Evolutionary conservation across 257 asterid genomes (phyloP).

Genomic region (Eustoma russellianum): DNA sequence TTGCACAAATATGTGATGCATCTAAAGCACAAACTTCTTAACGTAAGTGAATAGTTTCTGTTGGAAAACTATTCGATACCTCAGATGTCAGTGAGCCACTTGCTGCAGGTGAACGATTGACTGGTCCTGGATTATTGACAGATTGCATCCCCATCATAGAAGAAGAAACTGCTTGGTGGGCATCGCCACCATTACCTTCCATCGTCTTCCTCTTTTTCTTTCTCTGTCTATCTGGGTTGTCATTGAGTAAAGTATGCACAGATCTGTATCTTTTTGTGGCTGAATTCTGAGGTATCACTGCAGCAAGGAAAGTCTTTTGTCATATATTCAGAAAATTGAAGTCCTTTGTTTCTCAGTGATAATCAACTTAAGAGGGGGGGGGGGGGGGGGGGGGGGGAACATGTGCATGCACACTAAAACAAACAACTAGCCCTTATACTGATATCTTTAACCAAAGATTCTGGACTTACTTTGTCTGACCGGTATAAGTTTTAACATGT

Average conservation of each 20-base stretch:
- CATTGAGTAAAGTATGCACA: background rate
- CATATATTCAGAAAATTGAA: background rate
- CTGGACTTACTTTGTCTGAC: constrained; percentile 9
- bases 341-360: background rate
- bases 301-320: constrained; percentile 6
- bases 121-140: background rate
- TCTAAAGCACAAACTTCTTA: no score
- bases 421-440: constrained; percentile 16
- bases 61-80: constrained; percentile 1
- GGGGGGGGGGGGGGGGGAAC: no score
- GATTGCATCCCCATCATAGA: background rate
- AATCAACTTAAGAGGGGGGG: no score
- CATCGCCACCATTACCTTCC: background rate
- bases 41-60: no score
- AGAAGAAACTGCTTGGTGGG: background rate
- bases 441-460: constrained; percentile 4
- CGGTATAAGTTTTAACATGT: background rate
- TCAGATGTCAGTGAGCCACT: background rate
- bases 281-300: constrained; percentile 7
- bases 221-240: background rate
- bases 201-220: background rate
- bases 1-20: no score
- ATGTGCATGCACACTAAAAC: constrained; percentile 2
- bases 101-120: background rate
- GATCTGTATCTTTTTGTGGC: constrained; percentile 3